Evolutionary conservation across 2,329 filamentous ascomycete species (phyloP), one percentile per base, ranked within the genome.

Genomic region (Botrytis byssoidea): DNA sequence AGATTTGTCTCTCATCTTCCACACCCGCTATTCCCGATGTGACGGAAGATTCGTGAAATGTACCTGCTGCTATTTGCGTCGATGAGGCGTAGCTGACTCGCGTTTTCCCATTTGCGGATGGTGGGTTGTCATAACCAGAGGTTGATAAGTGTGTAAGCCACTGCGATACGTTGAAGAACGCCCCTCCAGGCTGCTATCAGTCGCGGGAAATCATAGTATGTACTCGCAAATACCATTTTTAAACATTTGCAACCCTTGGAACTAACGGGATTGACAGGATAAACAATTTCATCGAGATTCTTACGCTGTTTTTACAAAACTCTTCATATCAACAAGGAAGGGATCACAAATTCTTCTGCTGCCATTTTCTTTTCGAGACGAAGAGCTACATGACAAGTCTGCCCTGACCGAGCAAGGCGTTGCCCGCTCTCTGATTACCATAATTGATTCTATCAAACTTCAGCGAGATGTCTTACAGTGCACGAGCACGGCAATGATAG

Each of bases 161-260:
- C 5, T 64, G 9, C 29, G n/a, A 6, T 3, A 22, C 16, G 12
- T 32, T 29, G 1, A 22, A 1, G 25, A n/a, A 7, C 12, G n/a
- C 3, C 6, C 6, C 0, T 37, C 18, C 3, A 6, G 18, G 6
- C 22, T 16, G 12, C 14, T 14, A 0, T 5, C 14, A 20, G 16
- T 29, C 20, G 4, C 3, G 2, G 25, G 25, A 16, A 4, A 8
- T 18, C 25, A 29, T 12, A n/a, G 37, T 44, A 44, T 29, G 1
- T 29, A 18, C 14, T 42, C 37, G 4, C 22, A 18, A 44, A 29
- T 0, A 4, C 7, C 1, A 29, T 0, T 29, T 29, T 25, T 0
- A n/a, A 18, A 3, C 7, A 20, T 44, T 22, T 6, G 2, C 9
- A 61, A 22, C 12, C 25, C 1, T 18, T 18, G 18, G 7, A 42